These are phyloP conservation scores for Quillaja saponaria DNA, from an alignment of 306 rosid species.

Conservation along the genomic window DNA sequence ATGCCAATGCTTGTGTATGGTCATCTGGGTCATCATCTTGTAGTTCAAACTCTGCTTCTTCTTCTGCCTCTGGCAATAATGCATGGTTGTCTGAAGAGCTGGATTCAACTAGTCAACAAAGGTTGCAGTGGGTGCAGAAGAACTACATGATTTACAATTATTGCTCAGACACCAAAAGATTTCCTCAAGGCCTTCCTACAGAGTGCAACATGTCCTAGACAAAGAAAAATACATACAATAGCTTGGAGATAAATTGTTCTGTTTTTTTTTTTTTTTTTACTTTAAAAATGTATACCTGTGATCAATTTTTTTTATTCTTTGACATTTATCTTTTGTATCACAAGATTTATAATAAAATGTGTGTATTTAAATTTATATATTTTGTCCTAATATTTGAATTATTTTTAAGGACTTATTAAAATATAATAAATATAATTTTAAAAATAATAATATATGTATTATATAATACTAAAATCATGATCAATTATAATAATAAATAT, in stretches of 20 bases:
- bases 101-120: constrained; percentile 39
- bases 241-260: background rate
- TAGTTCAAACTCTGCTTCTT: constrained; percentile 26
- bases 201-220: constrained; percentile 44
- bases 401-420: no score
- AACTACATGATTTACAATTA: constrained; percentile 69
- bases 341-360: background rate
- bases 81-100: constrained; percentile 51
- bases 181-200: constrained; percentile 57
- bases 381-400: no score
- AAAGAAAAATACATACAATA: background rate
- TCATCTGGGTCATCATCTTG: constrained; percentile 48
- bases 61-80: constrained; percentile 6
- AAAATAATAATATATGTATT: no score
- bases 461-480: no score
- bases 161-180: constrained; percentile 51
- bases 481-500: no score
- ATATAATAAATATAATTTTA: no score
- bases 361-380: no score
- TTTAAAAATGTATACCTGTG: background rate
- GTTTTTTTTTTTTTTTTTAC: background rate
- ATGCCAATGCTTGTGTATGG: constrained; percentile 58
- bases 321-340: background rate
- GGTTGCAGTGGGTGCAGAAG: constrained; percentile 54
- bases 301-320: constrained; percentile 3